Percentiles rank a stretch among this genome's conserved stretches.
Conservation (phyloP, 805 yeast genomes). For the Teunomyces gatunensis region DNA sequence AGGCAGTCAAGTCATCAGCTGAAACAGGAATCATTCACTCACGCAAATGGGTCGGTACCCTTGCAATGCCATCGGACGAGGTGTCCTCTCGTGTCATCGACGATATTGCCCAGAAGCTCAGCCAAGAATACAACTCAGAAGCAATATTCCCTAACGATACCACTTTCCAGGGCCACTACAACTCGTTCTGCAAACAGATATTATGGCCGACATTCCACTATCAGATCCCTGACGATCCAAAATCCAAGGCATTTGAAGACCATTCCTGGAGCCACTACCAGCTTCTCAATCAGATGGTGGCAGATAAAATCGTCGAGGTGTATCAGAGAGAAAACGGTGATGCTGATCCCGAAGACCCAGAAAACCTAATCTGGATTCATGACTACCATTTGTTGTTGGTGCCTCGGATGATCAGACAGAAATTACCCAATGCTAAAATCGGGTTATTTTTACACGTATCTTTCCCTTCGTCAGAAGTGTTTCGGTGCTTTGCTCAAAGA, state of each 20-base stretch:
- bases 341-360: slow-evolving; percentile 35
- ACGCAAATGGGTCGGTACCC: slow-evolving; percentile 80
- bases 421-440: slow-evolving; percentile 78
- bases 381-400: slow-evolving; percentile 89
- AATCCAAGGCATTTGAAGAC: slow-evolving; percentile 90
- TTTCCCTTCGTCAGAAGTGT: slow-evolving; percentile 93
- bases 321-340: slow-evolving; percentile 49
- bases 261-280: slow-evolving; percentile 90
- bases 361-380: slow-evolving; percentile 85
- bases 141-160: slow-evolving; percentile 75
- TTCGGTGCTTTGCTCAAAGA: slow-evolving; percentile 89
- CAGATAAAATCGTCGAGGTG: slow-evolving; percentile 64
- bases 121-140: slow-evolving; percentile 50
- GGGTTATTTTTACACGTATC: slow-evolving; percentile 93
- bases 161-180: slow-evolving; percentile 86
- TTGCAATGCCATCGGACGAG: slow-evolving; percentile 87
- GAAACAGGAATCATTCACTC: slow-evolving; percentile 33
- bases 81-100: slow-evolving; percentile 56
- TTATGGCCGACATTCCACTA: slow-evolving; percentile 94
- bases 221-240: slow-evolving; percentile 93
- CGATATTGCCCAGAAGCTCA: slow-evolving; percentile 50
- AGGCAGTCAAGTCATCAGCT: slow-evolving; percentile 69
- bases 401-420: slow-evolving; percentile 76
- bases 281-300: slow-evolving; percentile 71
- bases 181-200: slow-evolving; percentile 88